These are phyloP conservation scores for Amborella trichopoda DNA, from an alignment of 164 flowering plant species.

Conservation along the genomic window DNA sequence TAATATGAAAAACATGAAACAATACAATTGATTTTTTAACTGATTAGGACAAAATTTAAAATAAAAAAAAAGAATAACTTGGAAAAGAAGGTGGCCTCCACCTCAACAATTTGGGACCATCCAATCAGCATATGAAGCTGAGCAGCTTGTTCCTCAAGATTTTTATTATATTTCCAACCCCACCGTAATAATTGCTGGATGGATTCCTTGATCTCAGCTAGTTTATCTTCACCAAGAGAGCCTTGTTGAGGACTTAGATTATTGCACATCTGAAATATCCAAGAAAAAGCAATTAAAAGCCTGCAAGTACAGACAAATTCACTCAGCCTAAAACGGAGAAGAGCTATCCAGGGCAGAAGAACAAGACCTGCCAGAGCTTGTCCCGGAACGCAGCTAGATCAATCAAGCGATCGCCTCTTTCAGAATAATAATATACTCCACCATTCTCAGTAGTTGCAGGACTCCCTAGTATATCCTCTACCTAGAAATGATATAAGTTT, in stretches of 20 bases:
- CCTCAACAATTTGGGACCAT: conserved; percentile 98
- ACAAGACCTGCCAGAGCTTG: conserved; percentile 80
- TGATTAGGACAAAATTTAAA: too few relatives aligned
- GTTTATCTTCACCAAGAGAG: conserved; percentile 52
- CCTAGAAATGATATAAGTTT: conserved; percentile 27
- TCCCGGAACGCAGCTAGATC: conserved; percentile 75
- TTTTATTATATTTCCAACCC: conserved; percentile 91
- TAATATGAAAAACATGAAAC: too few relatives aligned
- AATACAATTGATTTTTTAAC: too few relatives aligned
- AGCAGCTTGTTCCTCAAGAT: conserved; percentile 98
- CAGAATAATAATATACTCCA: conserved; percentile 79
- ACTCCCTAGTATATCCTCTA: conserved; percentile 61
- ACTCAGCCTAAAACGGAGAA: background rate
- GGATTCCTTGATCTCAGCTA: conserved; percentile 56
- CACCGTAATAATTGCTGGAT: conserved; percentile 74
- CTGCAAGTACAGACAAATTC: background rate
- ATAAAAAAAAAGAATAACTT: background rate
- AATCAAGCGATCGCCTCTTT: conserved; percentile 90
- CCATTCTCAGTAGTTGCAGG: conserved; percentile 57
- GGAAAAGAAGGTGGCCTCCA: conserved; percentile 15
- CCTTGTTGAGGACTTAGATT: conserved; percentile 33
- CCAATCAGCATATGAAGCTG: conserved; percentile 95
- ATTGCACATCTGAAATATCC: conserved; percentile 32
- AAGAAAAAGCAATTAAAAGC: background rate
- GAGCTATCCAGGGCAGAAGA: background rate